Conservation (phyloP, 805 yeast genomes). For the Ogataea nonfermentans region DNA sequence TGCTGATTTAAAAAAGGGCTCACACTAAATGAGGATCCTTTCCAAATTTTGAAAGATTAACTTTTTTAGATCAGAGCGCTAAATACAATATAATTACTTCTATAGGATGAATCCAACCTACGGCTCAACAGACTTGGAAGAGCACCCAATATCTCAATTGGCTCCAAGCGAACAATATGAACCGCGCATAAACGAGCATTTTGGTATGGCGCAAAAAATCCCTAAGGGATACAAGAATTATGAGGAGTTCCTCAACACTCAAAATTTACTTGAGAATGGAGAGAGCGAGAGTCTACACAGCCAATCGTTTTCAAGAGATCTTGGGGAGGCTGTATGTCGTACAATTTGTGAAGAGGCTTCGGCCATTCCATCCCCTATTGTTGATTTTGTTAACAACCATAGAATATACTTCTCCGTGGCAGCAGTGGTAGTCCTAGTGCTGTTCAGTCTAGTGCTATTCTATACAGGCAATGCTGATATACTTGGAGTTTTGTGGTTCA, state of each 20-base stretch:
- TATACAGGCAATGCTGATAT: slow-evolving; percentile 14
- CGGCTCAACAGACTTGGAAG: slow-evolving; percentile 1
- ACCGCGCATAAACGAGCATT: slow-evolving; percentile 3
- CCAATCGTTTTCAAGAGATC: slow-evolving; percentile 3
- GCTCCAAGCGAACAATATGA: neutral
- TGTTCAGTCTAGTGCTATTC: slow-evolving; percentile 15
- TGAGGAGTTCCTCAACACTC: slow-evolving; percentile 14
- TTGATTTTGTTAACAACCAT: slow-evolving; percentile 12
- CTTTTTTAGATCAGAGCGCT: slow-evolving; percentile 6
- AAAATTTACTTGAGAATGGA: slow-evolving; percentile 10
- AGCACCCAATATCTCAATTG: neutral
- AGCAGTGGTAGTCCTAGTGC: slow-evolving; percentile 5
- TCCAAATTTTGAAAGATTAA: neutral
- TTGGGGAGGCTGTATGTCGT: slow-evolving; percentile 13
- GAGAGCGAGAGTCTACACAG: neutral
- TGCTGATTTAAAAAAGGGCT: neutral
- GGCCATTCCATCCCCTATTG: slow-evolving; percentile 13
- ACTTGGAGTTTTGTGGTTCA: slow-evolving; percentile 21
- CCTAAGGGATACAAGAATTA: slow-evolving; percentile 11
- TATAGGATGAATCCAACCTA: slow-evolving; percentile 3
- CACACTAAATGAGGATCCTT: neutral
- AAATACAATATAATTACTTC: slow-evolving; percentile 1
- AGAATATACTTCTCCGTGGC: slow-evolving; percentile 7
- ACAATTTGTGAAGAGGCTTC: slow-evolving; percentile 9
- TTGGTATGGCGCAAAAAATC: slow-evolving; percentile 1